Evolutionary conservation across 768 basidiomycete genomes (phyloP), one percentile per base, ranked within the genome.

Genomic region (Leccinum pellstonianum): DNA sequence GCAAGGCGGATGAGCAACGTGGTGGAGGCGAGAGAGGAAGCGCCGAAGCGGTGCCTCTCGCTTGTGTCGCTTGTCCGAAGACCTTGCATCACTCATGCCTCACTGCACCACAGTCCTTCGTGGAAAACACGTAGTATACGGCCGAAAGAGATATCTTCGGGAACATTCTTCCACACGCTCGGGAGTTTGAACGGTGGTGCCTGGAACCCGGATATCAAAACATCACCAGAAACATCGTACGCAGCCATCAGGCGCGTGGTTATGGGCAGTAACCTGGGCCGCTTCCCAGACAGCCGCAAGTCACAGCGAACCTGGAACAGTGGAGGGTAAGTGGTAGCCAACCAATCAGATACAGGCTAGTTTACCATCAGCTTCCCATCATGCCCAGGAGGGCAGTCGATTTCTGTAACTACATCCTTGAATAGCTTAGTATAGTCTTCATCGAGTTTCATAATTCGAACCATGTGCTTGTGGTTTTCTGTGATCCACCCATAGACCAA

Each of bases 401-500:
- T 65, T 55, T 72, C 71, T 15, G 57, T 60, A 31, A 62, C 52
- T 17, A 66, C 55, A 55, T 72, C 70, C 49, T 57, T 69, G 48
- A 41, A 1, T 23, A 61, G 53, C 49, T 52, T 35, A 31, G 66
- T 62, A 46, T 72, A 72, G 38, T 71, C 62, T 17, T 63, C 61
- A 25, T 66, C 59, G 3, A 72, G 70, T 37, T 66, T 71, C 64
- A 72, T 73, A 52, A 72, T 64, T 23, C 70, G 72, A 35, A 72
- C 23, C 61, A 72, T 54, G 49, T 72, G 70, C 48, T 31, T 66
- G 55, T 66, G 72, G 10, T 72, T 66, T 10, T 65, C 63, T 15
- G 69, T 69, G 21, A 73, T 70, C 70, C 70, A 72, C 11, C 72
- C 70, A 37, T 66, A 73, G 35, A 63, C 61, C 14, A 69, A 21